phyloP scores from a whole-genome alignment of 805 yeast species.

The Jamesozyma hellenica region DNA sequence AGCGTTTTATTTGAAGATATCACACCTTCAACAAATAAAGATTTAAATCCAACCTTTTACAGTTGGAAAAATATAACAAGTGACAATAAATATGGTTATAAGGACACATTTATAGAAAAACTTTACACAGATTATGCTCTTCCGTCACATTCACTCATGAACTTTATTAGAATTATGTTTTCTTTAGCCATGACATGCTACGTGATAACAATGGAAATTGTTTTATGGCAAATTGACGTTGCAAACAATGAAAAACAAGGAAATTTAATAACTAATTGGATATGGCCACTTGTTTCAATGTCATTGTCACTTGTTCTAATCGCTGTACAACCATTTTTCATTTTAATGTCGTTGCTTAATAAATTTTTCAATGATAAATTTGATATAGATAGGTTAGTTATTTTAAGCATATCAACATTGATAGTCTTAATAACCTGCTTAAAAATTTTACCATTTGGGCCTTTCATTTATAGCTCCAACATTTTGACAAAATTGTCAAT shows the following conservation, averaged over 20 bases:
- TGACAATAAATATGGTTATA: constrained; percentile 5
- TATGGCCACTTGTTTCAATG: constrained; percentile 24
- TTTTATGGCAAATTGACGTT: constrained; percentile 25
- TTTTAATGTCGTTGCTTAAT: constrained; percentile 20
- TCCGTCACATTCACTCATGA: constrained; percentile 16
- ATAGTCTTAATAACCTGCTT: constrained; percentile 9
- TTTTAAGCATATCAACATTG: constrained; percentile 13
- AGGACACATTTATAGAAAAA: constrained; percentile 17
- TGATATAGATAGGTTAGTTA: constrained; percentile 15
- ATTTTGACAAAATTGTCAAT: constrained; percentile 27
- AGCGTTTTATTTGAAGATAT: constrained; percentile 19
- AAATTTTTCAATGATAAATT: constrained; percentile 25
- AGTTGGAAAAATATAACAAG: constrained; percentile 1
- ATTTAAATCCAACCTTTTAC: constrained; percentile 4
- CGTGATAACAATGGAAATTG: constrained; percentile 23
- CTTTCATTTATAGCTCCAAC: constrained; percentile 21
- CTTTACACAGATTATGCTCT: constrained; percentile 26
- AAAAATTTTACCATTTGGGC: constrained; percentile 19
- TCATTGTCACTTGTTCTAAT: constrained; percentile 17
- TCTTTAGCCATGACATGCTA: constrained; percentile 22
- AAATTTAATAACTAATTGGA: constrained; percentile 13
- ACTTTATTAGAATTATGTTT: constrained; percentile 17
- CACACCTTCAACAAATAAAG: constrained; percentile 6
- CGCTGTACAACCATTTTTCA: constrained; percentile 24
- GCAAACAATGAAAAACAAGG: constrained; percentile 13